Evolutionary conservation across 768 basidiomycete genomes (phyloP), one percentile per base, ranked within the genome.

Genomic region (Lactifluus hygrophoroides): DNA sequence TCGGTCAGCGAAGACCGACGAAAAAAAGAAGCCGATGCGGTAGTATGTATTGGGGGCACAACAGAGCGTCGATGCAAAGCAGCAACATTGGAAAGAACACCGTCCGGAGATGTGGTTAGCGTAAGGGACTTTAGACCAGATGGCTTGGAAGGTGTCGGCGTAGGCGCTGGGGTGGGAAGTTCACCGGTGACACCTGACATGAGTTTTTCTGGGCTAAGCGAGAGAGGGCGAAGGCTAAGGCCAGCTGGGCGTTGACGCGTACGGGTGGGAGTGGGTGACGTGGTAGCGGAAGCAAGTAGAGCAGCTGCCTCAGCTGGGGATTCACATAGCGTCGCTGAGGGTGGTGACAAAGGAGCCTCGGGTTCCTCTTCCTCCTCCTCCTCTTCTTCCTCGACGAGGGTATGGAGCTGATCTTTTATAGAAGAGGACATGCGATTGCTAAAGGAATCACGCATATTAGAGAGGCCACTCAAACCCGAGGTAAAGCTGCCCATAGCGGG

Each of bases 341-440:
- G 57, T 27, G 65, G 46, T 19, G 59, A 58, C 7, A 69, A 67
- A 48, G 69, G 38, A 23, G 65, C 69, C 1, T 62, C 56, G 25
- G 71, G 71, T 3, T 87, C 86, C 25, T 92, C 90, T 42, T 91
- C 91, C 50, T 94, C 90, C 52, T 92, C 90, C 56, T 94, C 90
- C 52, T 92, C 90, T 56, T 93, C 88, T 66, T 90, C 91, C 66
- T 91, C 90, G 32, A 93, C 73, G 28, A 92, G 76, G 17, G 90
- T 91, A 58, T 82, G 80, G 11, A 92, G 77, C 64, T 85, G 81
- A 69, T 91, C 90, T 68, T 89, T 90, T 51, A 83, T 77, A 11
- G 80, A 80, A 0, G 81, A 79, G 2, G 85, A 77, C 61, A 85
- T 76, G 64, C 85, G 78, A 71, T 86, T 90, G 50, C 79, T 76